Evolutionary conservation across 139 green algal species (phyloP).

Genomic region (Edaphochlamys debaryana): DNA sequence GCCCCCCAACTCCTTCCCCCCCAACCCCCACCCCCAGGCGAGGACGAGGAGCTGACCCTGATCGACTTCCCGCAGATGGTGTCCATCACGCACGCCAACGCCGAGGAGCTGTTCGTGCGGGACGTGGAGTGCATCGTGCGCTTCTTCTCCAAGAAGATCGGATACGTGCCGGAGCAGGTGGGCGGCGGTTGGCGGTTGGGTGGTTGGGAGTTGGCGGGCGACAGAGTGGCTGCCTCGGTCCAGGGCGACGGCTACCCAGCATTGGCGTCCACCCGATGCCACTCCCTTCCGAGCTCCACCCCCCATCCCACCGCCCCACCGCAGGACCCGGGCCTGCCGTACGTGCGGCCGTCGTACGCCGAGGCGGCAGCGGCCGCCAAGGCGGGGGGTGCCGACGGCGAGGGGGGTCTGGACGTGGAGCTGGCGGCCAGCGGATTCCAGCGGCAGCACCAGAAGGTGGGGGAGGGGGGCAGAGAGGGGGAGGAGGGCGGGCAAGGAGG

Average conservation of each 20-base stretch:
- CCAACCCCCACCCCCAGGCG: too few relatives aligned
- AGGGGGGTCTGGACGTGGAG: conserved; percentile 62
- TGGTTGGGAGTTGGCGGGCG: too few relatives aligned
- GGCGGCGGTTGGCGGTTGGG: too few relatives aligned
- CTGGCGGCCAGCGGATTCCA: conserved; percentile 79
- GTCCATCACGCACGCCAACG: conserved; percentile 90
- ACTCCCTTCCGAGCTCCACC: too few relatives aligned
- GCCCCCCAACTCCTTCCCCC: too few relatives aligned
- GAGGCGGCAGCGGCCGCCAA: conserved; percentile 21
- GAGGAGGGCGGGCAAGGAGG: neutral
- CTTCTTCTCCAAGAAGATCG: conserved; percentile 85
- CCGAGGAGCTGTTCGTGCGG: conserved; percentile 91
- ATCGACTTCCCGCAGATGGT: conserved; percentile 99
- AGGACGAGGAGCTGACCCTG: conserved; percentile 79
- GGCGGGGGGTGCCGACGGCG: neutral
- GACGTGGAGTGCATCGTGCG: conserved; percentile 92
- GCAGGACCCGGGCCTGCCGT: conserved; percentile 64
- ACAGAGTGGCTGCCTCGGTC: too few relatives aligned
- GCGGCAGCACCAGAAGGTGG: conserved; percentile 58
- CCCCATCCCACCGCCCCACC: too few relatives aligned
- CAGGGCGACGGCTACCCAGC: too few relatives aligned
- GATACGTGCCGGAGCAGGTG: conserved; percentile 68
- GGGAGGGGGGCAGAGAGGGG: conserved; percentile 35
- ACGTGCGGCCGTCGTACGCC: conserved; percentile 65
- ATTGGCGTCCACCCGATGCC: too few relatives aligned